A percentile compares a stretch with the other conserved stretches of the same genome.
Evolutionary conservation across 75 land plant species (phyloP).

Genomic region (Cupressus sempervirens): DNA sequence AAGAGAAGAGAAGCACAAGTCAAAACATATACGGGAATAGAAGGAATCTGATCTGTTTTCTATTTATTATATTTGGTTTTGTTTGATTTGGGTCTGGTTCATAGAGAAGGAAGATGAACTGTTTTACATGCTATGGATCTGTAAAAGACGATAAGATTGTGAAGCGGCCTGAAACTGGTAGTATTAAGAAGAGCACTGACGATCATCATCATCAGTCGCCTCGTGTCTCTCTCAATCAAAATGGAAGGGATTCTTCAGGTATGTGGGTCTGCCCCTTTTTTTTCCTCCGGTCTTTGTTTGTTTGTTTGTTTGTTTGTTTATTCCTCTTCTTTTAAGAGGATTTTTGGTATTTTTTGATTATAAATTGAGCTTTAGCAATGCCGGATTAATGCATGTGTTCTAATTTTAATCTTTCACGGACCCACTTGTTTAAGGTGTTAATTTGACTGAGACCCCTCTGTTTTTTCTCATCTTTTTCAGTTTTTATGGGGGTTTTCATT

Average conservation of each 20-base stretch:
- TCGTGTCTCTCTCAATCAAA: neutral
- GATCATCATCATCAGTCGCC: neutral
- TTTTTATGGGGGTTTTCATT: neutral
- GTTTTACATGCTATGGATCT: conserved; percentile 10
- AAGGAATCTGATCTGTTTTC: neutral
- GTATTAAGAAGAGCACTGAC: neutral
- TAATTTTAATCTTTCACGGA: neutral
- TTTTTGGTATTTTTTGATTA: neutral
- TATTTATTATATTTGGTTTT: neutral
- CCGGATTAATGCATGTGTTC: neutral
- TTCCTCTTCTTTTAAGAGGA: neutral
- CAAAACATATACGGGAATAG: neutral
- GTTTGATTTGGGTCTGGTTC: neutral
- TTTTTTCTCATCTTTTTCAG: neutral
- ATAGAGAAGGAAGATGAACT: neutral
- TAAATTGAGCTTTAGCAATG: neutral
- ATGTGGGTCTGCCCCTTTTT: neutral
- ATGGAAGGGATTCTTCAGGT: conserved; percentile 1
- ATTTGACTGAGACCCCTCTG: neutral
- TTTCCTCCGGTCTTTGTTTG: neutral
- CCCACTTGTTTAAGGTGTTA: neutral
- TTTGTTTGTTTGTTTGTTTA: too few species aligned
- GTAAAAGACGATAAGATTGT: neutral
- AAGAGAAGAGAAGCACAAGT: neutral
- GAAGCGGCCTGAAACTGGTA: neutral